These are phyloP conservation scores for Metschnikowia henanensis DNA, from an alignment of 805 yeast species.

Conservation along the genomic window DNA sequence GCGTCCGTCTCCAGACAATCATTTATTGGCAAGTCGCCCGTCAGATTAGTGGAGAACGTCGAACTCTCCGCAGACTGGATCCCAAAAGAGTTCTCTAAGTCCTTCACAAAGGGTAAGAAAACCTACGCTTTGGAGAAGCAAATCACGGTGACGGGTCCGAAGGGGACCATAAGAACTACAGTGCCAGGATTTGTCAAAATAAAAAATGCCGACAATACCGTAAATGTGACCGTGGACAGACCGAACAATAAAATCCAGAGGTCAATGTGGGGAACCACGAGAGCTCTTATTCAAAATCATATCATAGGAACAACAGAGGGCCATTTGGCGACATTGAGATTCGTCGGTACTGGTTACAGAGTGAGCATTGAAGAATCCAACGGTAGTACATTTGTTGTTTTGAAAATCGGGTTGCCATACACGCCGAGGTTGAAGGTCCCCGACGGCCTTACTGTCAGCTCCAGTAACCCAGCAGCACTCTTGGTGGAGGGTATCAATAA, in stretches of 20 bases:
- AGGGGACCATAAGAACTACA: constrained; percentile 61
- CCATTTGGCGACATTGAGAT: constrained; percentile 79
- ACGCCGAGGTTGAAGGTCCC: constrained; percentile 79
- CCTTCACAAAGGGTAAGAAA: constrained; percentile 66
- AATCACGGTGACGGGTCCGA: constrained; percentile 72
- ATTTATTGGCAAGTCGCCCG: constrained; percentile 81
- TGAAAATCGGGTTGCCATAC: constrained; percentile 88
- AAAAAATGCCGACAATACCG: constrained; percentile 33
- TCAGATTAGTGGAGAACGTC: constrained; percentile 65
- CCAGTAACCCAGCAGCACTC: constrained; percentile 85
- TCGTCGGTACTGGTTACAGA: constrained; percentile 97
- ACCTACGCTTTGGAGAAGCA: constrained; percentile 56
- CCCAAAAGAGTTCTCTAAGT: constrained; percentile 52
- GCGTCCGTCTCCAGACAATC: constrained; percentile 34
- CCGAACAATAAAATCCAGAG: constrained; percentile 64
- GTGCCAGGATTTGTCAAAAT: constrained; percentile 72
- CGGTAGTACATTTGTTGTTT: constrained; percentile 57
- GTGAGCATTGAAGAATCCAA: constrained; percentile 66
- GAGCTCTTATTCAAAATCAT: constrained; percentile 75
- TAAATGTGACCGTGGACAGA: constrained; percentile 58
- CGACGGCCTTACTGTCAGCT: constrained; percentile 64
- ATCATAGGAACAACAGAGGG: constrained; percentile 92
- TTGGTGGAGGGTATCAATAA: constrained; percentile 85
- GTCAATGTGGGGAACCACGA: constrained; percentile 93
- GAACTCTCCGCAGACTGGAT: constrained; percentile 46